These are phyloP conservation scores for Chaetomium cochliodes DNA, from an alignment of 495 filamentous ascomycete genomes.

Conservation along the genomic window DNA sequence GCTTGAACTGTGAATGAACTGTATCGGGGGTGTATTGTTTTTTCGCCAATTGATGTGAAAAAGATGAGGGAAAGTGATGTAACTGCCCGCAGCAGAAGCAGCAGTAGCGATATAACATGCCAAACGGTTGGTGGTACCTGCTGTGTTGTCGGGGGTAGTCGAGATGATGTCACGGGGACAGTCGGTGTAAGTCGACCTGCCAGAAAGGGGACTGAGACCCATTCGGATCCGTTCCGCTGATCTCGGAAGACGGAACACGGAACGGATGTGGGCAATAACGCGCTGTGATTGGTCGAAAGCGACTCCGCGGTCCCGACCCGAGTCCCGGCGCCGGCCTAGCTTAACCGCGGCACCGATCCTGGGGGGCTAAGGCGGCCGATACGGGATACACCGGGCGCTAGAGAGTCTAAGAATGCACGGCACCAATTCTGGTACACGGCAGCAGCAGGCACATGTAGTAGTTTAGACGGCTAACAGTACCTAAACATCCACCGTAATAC, in stretches of 20 bases:
- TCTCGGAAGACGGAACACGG: constrained; percentile 29
- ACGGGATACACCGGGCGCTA: too few species aligned
- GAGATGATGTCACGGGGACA: constrained; percentile 15
- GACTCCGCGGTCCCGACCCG: neutral
- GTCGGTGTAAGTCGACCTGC: constrained; percentile 14
- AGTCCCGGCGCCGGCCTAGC: constrained; percentile 1
- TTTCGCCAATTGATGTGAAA: neutral
- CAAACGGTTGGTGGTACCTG: neutral
- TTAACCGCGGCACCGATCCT: neutral
- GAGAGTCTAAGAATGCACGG: neutral
- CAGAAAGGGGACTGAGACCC: constrained; percentile 2
- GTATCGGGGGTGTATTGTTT: neutral
- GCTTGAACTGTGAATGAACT: neutral
- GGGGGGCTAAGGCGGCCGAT: neutral
- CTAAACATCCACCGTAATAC: too few species aligned
- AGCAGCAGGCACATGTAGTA: neutral
- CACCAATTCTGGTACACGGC: neutral
- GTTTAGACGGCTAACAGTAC: too few species aligned
- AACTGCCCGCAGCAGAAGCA: neutral
- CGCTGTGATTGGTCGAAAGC: constrained; percentile 24
- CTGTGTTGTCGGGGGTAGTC: neutral
- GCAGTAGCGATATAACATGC: neutral
- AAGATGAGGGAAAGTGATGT: neutral
- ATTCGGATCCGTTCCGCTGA: constrained; percentile 8
- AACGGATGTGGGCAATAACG: constrained; percentile 25